Percentiles rank a stretch among this genome's conserved stretches.
Evolutionary conservation across 306 rosid species (phyloP).

Genomic region (Dalbergia oliveri): DNA sequence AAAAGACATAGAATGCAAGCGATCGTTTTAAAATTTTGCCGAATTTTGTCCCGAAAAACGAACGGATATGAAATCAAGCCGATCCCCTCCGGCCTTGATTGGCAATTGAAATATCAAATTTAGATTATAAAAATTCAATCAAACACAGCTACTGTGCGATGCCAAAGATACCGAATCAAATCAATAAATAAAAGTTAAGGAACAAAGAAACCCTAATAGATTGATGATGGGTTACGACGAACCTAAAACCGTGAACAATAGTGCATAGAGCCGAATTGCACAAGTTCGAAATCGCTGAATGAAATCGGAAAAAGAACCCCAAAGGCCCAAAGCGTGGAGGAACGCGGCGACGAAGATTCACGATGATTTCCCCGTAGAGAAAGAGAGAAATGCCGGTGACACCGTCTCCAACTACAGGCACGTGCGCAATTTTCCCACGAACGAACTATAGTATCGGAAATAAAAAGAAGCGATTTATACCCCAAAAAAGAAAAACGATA

Average conservation of each 20-base stretch:
- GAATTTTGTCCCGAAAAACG: not conserved
- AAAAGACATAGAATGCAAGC: conserved; percentile 39
- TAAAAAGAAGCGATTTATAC: conserved; percentile 16
- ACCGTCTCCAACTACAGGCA: conserved; percentile 48
- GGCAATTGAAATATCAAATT: conserved; percentile 24
- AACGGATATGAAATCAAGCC: not conserved
- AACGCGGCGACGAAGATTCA: conserved; percentile 30
- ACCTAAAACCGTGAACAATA: conserved; percentile 47
- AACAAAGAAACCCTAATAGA: conserved; percentile 45
- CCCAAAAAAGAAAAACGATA: not conserved
- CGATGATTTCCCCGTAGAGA: conserved; percentile 45
- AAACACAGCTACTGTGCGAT: conserved; percentile 16
- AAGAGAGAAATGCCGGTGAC: conserved; percentile 50
- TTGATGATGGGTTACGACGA: conserved; percentile 25
- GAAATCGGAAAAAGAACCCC: conserved; percentile 1
- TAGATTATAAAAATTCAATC: conserved; percentile 35
- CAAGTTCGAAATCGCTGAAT: conserved; percentile 1
- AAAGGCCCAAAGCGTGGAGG: not conserved
- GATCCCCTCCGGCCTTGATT: conserved; percentile 13
- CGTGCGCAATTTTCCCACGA: conserved; percentile 56
- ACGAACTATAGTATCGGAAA: conserved; percentile 42
- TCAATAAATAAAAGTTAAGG: conserved; percentile 19
- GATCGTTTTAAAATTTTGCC: not conserved
- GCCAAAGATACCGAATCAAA: conserved; percentile 35
- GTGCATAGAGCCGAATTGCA: conserved; percentile 10